Conservation (phyloP, 2,329 filamentous ascomycete species). For the Cytospora mali region DNA sequence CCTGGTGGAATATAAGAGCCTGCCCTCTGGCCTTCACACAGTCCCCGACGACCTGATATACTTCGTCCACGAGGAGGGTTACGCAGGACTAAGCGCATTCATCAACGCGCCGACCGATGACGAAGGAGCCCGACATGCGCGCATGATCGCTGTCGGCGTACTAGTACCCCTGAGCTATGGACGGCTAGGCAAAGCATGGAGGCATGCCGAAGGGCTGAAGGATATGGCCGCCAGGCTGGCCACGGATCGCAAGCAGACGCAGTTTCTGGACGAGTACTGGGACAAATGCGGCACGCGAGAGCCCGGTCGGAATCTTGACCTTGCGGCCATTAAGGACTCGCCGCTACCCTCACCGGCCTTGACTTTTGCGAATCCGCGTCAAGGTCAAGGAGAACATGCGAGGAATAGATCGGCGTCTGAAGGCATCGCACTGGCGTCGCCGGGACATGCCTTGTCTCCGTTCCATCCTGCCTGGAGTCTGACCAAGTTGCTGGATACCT, state of each 20-base stretch:
- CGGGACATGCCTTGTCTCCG: slow-evolving; percentile 68
- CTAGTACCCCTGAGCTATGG: slow-evolving; percentile 86
- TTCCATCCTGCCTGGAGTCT: slow-evolving; percentile 89
- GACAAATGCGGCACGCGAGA: slow-evolving; percentile 55
- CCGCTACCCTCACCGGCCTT: slow-evolving; percentile 56
- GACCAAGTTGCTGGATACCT: slow-evolving; percentile 73
- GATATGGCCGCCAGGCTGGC: slow-evolving; percentile 72
- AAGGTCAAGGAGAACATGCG: slow-evolving; percentile 47
- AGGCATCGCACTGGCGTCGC: slow-evolving; percentile 58
- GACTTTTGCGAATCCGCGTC: slow-evolving; percentile 45
- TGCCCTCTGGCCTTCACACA: slow-evolving; percentile 90
- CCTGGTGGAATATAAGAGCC: slow-evolving; percentile 91
- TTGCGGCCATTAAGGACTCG: slow-evolving; percentile 45
- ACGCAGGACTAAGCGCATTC: slow-evolving; percentile 91
- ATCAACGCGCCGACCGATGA: slow-evolving; percentile 80
- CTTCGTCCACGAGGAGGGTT: slow-evolving; percentile 79
- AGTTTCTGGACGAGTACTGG: slow-evolving; percentile 81
- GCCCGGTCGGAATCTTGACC: slow-evolving; percentile 38
- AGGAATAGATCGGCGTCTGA: slow-evolving; percentile 65
- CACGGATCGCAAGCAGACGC: slow-evolving; percentile 63
- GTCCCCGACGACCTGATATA: slow-evolving; percentile 89
- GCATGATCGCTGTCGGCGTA: slow-evolving; percentile 89
- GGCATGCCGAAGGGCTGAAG: slow-evolving; percentile 77
- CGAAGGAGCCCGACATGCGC: slow-evolving; percentile 77
- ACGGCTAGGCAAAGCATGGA: slow-evolving; percentile 84